A percentile compares a stretch with the other conserved stretches of the same genome.
phyloP scores from a whole-genome alignment of 2,329 filamentous ascomycete genomes.

The Lecanicillium sp. region DNA sequence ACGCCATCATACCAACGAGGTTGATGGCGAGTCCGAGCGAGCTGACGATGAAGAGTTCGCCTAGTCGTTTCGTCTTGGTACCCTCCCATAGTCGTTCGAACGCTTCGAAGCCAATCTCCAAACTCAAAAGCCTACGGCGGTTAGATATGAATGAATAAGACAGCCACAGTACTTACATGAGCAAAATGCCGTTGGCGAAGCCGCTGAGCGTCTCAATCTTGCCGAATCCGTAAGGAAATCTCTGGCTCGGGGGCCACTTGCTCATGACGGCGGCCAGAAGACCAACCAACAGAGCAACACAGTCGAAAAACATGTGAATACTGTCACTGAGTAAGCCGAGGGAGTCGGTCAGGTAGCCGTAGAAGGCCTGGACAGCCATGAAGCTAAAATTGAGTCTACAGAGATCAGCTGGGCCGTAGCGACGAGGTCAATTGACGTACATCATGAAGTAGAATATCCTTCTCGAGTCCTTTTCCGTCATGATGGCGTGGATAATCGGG shows the following conservation, averaged over 20 bases:
- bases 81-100: conserved; percentile 82
- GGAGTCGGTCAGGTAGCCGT: conserved; percentile 89
- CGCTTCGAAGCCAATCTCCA: conserved; percentile 94
- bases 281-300: conserved; percentile 83
- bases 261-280: conserved; percentile 89
- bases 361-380: conserved; percentile 91
- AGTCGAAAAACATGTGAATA: conserved; percentile 99
- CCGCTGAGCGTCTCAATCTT: conserved; percentile 96
- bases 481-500: conserved; percentile 76
- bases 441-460: conserved; percentile 96
- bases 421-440: conserved; percentile 38
- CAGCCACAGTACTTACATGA: conserved; percentile 69
- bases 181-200: conserved; percentile 91
- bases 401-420: conserved; percentile 16
- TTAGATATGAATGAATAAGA: neutral
- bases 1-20: conserved; percentile 83
- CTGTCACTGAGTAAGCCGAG: conserved; percentile 94
- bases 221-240: conserved; percentile 91
- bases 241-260: conserved; percentile 87
- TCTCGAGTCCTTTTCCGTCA: conserved; percentile 86
- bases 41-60: conserved; percentile 85
- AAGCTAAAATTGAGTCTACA: conserved; percentile 83
- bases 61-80: conserved; percentile 73
- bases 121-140: conserved; percentile 67
- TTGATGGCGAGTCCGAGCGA: conserved; percentile 83